Evolutionary conservation across 805 yeast genomes (phyloP), one percentile per base, ranked within the genome.

Genomic region (Starmerella roubikii): DNA sequence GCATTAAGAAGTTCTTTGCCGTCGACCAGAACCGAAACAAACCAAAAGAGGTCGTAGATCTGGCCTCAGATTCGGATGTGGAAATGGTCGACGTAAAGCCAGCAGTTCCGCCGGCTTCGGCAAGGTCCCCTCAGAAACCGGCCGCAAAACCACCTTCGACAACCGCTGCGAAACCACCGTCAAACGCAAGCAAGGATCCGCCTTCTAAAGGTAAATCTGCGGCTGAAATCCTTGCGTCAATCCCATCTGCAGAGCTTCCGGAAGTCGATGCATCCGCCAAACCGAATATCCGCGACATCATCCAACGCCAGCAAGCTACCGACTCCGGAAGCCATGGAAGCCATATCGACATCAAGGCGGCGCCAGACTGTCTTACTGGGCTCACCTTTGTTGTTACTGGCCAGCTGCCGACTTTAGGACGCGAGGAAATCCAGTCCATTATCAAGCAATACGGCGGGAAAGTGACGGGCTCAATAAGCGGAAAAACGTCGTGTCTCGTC

Each of bases 301-400:
- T 72, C 47, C 71, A 45, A 49, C 58, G 9, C 40, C 52, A 15
- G 60, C 20, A 15, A 4, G 13, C 10, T 17, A 6, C 59, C 12
- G 27, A 28, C 18, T 8, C 31, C 39, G 22, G 39, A 26, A 22
- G 25, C 30, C 6, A 21, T 11, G 16, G 20, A 16, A 7, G 17
- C 17, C 7, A 7, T 17, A 33, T 59, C 21, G 75, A 72, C 13
- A 64, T 85, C 23, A 29, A 42, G 10, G 95, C 96, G 0, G 78
- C 76, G 10, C 82, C 85, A 3, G 77, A 86, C 55, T 91, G 98
- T 60, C 61, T 91, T 32, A 67, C 78, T 2, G 98, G 98, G 0
- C 60, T 91, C 20, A 83, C 93, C 0, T 79, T 91, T 46, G 97
- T 91, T 0, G 88, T 91, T 55, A 91, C 98, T 0, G 98, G 98